phyloP scores from a whole-genome alignment of 768 basidiomycete species.

The Amanita brunnescens region DNA sequence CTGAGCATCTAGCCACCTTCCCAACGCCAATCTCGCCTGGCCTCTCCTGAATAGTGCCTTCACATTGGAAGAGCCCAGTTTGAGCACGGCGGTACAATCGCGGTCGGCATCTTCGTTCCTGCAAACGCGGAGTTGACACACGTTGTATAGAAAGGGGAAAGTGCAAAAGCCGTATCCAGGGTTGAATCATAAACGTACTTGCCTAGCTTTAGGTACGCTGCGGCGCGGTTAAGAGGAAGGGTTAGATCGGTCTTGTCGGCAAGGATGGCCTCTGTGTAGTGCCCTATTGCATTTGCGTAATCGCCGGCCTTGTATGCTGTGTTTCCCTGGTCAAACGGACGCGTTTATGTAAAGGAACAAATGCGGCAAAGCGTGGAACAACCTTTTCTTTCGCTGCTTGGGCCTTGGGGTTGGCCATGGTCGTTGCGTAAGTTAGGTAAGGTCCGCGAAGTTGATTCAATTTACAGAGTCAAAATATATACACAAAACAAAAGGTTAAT shows the following conservation, averaged over 20 bases:
- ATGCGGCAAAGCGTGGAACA: neutral
- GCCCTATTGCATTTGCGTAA: conserved; percentile 71
- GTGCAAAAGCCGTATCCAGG: neutral
- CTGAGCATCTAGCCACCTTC: conserved; percentile 47
- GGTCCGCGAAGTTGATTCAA: no score
- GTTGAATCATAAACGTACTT: conserved; percentile 56
- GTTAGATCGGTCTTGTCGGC: conserved; percentile 66
- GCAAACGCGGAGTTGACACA: conserved; percentile 6
- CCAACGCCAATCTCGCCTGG: conserved; percentile 57
- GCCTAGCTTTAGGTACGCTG: conserved; percentile 88
- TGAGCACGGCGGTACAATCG: conserved; percentile 65
- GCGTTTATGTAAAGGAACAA: neutral
- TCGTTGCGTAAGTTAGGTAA: no score
- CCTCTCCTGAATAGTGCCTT: conserved; percentile 77
- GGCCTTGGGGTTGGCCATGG: conserved; percentile 16
- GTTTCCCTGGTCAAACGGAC: conserved; percentile 56
- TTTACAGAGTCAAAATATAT: no score
- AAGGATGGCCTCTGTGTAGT: conserved; percentile 77
- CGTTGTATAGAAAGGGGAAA: neutral
- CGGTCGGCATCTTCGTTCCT: conserved; percentile 76
- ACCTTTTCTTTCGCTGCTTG: conserved; percentile 32
- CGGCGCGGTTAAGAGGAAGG: conserved; percentile 80
- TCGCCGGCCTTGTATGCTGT: conserved; percentile 75
- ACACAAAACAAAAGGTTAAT: no score
- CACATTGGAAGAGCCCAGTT: conserved; percentile 47